Evolutionary conservation across 73 alveolate genomes (phyloP).

Genomic region (Paramecium sonneborni): DNA sequence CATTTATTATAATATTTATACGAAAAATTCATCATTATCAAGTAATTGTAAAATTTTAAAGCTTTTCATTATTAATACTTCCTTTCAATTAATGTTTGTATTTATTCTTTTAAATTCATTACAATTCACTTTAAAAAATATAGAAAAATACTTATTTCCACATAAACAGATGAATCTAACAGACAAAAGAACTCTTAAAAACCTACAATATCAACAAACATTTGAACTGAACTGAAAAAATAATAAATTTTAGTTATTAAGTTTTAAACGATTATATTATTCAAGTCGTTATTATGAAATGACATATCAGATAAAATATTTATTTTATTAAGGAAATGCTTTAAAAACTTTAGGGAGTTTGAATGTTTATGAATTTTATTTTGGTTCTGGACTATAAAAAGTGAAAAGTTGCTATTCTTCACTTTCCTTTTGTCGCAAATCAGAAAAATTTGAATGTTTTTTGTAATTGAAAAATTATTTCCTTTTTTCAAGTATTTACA

Average conservation of each 20-base stretch:
- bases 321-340: not conserved
- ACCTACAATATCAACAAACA: not conserved
- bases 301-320: not conserved
- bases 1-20: not conserved
- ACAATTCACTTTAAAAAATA: not conserved
- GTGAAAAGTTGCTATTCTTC: conserved; percentile 10
- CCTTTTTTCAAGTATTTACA: not conserved
- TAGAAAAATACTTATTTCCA: too few relatives aligned
- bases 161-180: too few relatives aligned
- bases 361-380: not conserved
- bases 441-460: not conserved
- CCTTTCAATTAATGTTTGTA: too few relatives aligned
- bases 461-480: not conserved
- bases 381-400: not conserved
- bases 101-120: too few relatives aligned
- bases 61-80: too few relatives aligned
- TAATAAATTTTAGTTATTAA: not conserved
- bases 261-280: not conserved
- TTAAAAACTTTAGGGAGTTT: conserved; percentile 15
- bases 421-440: not conserved
- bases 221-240: not conserved
- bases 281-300: not conserved
- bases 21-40: not conserved
- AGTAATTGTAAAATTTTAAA: too few relatives aligned
- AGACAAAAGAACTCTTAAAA: too few relatives aligned